Evolutionary conservation across 345 rosid species (phyloP), one percentile per base, ranked within the genome.

Genomic region (Microcos paniculata): DNA sequence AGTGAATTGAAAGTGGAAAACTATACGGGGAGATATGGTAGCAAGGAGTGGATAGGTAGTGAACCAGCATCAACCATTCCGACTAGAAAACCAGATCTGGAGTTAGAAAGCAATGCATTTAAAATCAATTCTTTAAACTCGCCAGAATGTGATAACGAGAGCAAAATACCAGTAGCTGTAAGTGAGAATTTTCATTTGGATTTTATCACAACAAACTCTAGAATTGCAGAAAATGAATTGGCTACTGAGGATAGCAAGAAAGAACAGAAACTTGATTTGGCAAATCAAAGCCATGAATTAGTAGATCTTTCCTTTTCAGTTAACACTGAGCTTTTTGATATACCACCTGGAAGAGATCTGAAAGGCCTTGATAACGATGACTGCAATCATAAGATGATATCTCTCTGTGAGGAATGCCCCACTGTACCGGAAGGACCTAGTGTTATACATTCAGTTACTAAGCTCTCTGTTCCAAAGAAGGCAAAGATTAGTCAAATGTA

Each of bases 301-400:
- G 46, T 18, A 73, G 76, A 82, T 35, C n/a, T 63, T 56, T 68
- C 26, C 23, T 68, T 38, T 31, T 71, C 43, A 62, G 78, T 71
- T 30, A 78, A 72, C 68, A 67, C 51, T 19, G 57, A 15, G 21
- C 38, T 53, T 64, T 35, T 78, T 43, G 76, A 55, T 62, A 57
- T 70, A 76, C 83, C 79, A 24, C 55, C 73, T 59, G 86, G 76
- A 73, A 73, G 48, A 71, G 88, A 84, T 53, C 70, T 40, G 30
- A 74, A 67, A 77, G 45, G 61, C 52, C 79, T 38, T 63, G 73
- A 77, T 55, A 78, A 68, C 61, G 77, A 76, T 74, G 72, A 63
- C 26, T 83, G 77, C 58, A 78, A 77, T 18, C 78, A 62, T 58
- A 82, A 77, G 65, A 61, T 55, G 49, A 76, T 33, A 70, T 57